A percentile compares a stretch with the other conserved stretches of the same genome.
phyloP scores from a whole-genome alignment of 257 asterid species.

The Solanum rostratum region DNA sequence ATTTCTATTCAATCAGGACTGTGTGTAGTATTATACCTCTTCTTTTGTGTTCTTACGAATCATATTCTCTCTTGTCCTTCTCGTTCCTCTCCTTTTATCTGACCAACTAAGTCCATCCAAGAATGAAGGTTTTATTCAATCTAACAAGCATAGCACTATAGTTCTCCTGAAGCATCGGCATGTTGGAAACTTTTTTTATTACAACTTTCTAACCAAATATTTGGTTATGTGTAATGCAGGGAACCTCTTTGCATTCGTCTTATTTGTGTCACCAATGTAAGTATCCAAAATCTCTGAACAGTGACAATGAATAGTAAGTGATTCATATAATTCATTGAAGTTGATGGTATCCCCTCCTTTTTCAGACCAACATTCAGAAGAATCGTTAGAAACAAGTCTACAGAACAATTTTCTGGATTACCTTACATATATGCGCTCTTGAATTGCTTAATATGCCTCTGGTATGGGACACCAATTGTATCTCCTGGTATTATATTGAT shows the following conservation, averaged over 20 bases:
- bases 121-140: not conserved
- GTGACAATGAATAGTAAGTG: not conserved
- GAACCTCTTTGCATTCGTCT: constrained; percentile 63
- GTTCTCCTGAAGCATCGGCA: not conserved
- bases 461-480: constrained; percentile 75
- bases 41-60: not conserved
- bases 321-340: not conserved
- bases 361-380: constrained; percentile 79
- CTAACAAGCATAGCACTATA: not conserved
- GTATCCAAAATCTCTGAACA: constrained; percentile 6
- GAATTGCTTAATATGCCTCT: constrained; percentile 81
- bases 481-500: constrained; percentile 55
- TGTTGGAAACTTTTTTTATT: not conserved
- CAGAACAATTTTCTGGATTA: constrained; percentile 77
- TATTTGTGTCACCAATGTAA: constrained; percentile 85
- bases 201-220: not conserved
- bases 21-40: not conserved
- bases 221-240: constrained; percentile 36
- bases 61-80: not conserved
- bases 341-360: not conserved
- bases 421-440: constrained; percentile 75
- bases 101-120: not conserved
- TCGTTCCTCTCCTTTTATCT: not conserved
- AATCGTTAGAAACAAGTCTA: constrained; percentile 57
- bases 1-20: not conserved